Conservation (phyloP, 2,329 filamentous ascomycete genomes). For the Calonectria pteridis region DNA sequence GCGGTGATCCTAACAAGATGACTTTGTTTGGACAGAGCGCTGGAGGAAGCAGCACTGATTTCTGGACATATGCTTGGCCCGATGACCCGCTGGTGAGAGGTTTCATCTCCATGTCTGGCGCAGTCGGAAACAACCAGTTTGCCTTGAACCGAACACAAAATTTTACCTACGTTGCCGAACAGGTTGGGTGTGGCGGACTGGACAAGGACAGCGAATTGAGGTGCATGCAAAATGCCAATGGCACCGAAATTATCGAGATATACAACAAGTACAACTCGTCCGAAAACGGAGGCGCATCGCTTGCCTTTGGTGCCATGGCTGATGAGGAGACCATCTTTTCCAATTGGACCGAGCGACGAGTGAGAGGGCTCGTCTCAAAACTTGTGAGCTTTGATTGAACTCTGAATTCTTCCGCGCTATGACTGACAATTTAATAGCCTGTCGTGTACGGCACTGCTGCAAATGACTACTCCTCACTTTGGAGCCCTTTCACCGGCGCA, state of each 20-base stretch:
- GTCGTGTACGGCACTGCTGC: constrained; percentile 1
- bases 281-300: neutral
- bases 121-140: constrained; percentile 12
- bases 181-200: constrained; percentile 7
- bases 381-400: neutral
- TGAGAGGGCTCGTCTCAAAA: neutral
- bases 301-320: constrained; percentile 13
- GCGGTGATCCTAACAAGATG: constrained; percentile 12
- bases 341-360: constrained; percentile 11
- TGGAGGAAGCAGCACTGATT: constrained; percentile 16
- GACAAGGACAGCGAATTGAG: constrained; percentile 16
- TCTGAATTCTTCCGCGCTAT: neutral
- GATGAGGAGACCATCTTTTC: constrained; percentile 18
- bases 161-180: constrained; percentile 19
- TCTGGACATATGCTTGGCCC: constrained; percentile 15
- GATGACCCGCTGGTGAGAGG: constrained; percentile 10
- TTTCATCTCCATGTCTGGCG: constrained; percentile 20
- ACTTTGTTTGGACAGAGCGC: constrained; percentile 14
- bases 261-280: constrained; percentile 23
- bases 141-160: constrained; percentile 6
- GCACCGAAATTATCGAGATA: constrained; percentile 7
- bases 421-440: neutral
- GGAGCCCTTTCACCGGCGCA: constrained; percentile 6
- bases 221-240: constrained; percentile 10
- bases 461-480: constrained; percentile 16